Base-by-base conservation (phyloP, 2,329 filamentous ascomycete species). In the Thelonectria blattea region DNA sequence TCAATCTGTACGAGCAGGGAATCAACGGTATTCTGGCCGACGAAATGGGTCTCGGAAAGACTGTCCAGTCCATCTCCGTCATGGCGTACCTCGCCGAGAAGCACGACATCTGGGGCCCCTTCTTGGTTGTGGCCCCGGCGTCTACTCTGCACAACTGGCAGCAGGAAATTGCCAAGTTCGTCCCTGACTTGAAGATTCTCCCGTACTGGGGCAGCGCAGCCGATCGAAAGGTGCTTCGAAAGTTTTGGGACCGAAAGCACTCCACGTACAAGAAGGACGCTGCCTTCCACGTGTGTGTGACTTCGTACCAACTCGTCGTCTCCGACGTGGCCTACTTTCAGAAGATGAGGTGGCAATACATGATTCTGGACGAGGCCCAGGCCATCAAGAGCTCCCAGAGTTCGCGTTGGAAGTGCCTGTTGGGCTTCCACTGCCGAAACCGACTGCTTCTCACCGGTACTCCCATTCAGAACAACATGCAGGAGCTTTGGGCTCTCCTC, bases 401-500 rank as follows among this genome's bases (percentile, higher is more conserved):
- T 80, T 97, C 93, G 15, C 88, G 95, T 73, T 99, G 95, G 95
- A 99, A 98, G 85, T 93, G 91, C 67, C 78, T 99, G 65, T 83
- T 99, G 48, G 91, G 90, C 52, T 98, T 98, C 83, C 91, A 96
- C 75, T 98, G 94, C 79, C 91, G 95, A 62, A 99, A 98, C 78
- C 88, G 95, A 67, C 85, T 99, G 48, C 81, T 99, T 46, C 85
- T 99, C 18, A 99, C 95, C 0, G 95, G 95, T 79, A 99, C 95
- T 0, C 95, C 95, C 3, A 98, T 99, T 66, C 95, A 99, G 77
- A 99, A 99, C 81, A 99, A 98, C 83, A 99, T 99, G 95, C 95
- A 98, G 78, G 94, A 99, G 78, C 79, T 99, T 60, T 99, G 95
- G 95, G 95, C 95, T 30, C 79, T 99, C 67, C 84, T 99, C 18